Evolutionary conservation across 2,329 filamentous ascomycete species (phyloP).

Genomic region (Fusarium annulatum): DNA sequence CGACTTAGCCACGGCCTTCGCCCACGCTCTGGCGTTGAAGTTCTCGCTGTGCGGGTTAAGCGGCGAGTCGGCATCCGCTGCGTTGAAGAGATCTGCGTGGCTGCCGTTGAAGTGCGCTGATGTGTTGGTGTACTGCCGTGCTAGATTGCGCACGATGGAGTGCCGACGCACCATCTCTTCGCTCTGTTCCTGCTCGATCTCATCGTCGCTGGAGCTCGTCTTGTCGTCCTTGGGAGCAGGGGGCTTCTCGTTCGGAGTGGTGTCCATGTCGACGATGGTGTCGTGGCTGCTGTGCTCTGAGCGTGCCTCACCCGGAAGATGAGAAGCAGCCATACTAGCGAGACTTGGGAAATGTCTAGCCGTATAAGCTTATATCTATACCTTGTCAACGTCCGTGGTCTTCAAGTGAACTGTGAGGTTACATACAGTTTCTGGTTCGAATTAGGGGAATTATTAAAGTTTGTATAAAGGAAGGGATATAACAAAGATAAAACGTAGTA

Average conservation of each 20-base stretch:
- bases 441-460: slow-evolving; percentile 17
- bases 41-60: slow-evolving; percentile 61
- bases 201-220: slow-evolving; percentile 20
- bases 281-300: slow-evolving; percentile 33
- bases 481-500: background rate
- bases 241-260: slow-evolving; percentile 20
- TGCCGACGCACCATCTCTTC: slow-evolving; percentile 34
- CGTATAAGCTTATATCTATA: slow-evolving; percentile 2
- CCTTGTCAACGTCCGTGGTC: background rate
- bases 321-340: slow-evolving; percentile 23
- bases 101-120: slow-evolving; percentile 29
- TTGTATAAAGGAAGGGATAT: background rate
- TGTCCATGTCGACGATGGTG: slow-evolving; percentile 28
- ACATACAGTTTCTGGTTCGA: slow-evolving; percentile 18
- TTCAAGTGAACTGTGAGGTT: background rate
- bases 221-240: background rate
- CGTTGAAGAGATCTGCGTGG: slow-evolving; percentile 28
- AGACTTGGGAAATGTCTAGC: slow-evolving; percentile 3
- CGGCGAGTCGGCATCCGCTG: slow-evolving; percentile 50
- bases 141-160: slow-evolving; percentile 37
- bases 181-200: background rate
- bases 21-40: slow-evolving; percentile 61
- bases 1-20: slow-evolving; percentile 43
- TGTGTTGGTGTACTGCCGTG: slow-evolving; percentile 28
- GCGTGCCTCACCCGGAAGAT: slow-evolving; percentile 14